Evolutionary conservation across 1,139 yeast genomes (phyloP), one percentile per base, ranked within the genome.

Genomic region (Suhomyces yuchorum): DNA sequence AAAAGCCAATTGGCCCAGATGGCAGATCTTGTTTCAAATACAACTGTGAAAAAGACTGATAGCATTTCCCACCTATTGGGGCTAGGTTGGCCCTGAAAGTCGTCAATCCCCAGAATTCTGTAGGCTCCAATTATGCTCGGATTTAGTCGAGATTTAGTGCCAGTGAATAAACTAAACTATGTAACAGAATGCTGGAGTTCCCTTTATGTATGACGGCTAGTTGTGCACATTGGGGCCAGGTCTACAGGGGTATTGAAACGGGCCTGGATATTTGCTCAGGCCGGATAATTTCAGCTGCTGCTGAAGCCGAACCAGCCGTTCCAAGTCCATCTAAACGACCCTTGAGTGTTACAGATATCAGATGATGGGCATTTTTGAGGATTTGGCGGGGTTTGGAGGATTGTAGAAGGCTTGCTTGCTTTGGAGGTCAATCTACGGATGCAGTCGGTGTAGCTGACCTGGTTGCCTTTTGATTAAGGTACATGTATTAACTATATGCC

Each of bases 401-500:
- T n/a, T n/a, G n/a, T n/a, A n/a, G n/a, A n/a, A n/a, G n/a, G n/a
- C n/a, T n/a, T n/a, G n/a, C n/a, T n/a, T n/a, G n/a, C n/a, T n/a
- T n/a, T n/a, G n/a, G n/a, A n/a, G n/a, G n/a, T n/a, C n/a, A n/a
- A n/a, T n/a, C n/a, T n/a, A n/a, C n/a, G n/a, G n/a, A n/a, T n/a
- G n/a, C n/a, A n/a, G n/a, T n/a, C n/a, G n/a, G n/a, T n/a, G n/a
- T n/a, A n/a, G n/a, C n/a, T n/a, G n/a, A n/a, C n/a, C n/a, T n/a
- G n/a, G n/a, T n/a, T n/a, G n/a, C n/a, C n/a, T n/a, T 9, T 12
- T 34, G 37, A 34, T 18, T 18, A 34, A 34, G 14, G 24, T 37
- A 23, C 33, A 28, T 38, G 41, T 26, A 28, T 38, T 26, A 15
- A 26, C 34, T 15, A 38, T 14, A 38, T 26, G 34, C 34, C 23